A percentile compares a stretch with the other conserved stretches of the same genome.
Conservation (phyloP, 148 eudicot species). For the Chenopodium suecicum region DNA sequence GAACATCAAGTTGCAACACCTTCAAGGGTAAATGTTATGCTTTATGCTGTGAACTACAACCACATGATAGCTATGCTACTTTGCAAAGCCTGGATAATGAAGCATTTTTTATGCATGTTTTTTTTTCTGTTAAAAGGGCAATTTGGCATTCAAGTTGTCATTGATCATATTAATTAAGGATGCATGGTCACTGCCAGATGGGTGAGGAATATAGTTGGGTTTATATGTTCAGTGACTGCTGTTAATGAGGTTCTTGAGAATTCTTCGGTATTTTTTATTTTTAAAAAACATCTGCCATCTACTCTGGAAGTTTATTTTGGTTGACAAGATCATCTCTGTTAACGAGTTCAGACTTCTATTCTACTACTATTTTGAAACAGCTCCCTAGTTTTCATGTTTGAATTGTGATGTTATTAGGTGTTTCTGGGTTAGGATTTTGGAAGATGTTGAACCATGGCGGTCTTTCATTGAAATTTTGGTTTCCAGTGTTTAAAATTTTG, state of each 20-base stretch:
- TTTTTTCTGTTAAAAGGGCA: background rate
- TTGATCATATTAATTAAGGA: background rate
- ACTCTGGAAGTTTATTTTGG: background rate
- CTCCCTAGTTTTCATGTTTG: background rate
- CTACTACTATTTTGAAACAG: background rate
- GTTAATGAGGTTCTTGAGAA: background rate
- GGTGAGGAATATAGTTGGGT: background rate
- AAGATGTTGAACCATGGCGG: background rate
- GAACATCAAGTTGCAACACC: constrained; percentile 50
- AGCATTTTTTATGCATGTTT: background rate
- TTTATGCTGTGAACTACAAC: background rate
- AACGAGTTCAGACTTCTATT: background rate
- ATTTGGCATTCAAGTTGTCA: background rate
- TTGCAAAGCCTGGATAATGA: background rate
- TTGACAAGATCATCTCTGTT: background rate
- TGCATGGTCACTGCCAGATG: background rate
- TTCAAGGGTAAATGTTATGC: constrained; percentile 50
- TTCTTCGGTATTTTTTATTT: background rate
- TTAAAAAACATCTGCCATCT: background rate
- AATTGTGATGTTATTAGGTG: too few species aligned
- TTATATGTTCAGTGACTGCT: background rate
- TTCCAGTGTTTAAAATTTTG: background rate
- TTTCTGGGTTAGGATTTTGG: background rate
- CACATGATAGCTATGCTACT: background rate
- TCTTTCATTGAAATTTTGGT: background rate